Evolutionary conservation across 148 eudicot species (phyloP), one percentile per base, ranked within the genome.

Genomic region (Vaccinium corymbosum): DNA sequence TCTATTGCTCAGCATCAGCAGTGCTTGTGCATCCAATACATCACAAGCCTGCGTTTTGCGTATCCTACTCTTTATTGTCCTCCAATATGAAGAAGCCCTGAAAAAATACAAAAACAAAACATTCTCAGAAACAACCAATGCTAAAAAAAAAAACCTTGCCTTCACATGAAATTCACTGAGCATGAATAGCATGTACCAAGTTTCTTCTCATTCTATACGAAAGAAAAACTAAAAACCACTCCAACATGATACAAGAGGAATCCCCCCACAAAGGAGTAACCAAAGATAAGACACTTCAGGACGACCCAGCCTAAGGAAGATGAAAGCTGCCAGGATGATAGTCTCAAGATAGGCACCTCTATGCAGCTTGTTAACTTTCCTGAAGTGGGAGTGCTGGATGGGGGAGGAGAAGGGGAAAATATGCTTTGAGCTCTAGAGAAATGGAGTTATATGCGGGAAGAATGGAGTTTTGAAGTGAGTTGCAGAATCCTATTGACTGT

Each of bases 31-130:
- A 35, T 35, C 38, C 2, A n/a, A 19, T 19, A 8, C 68, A 32
- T 79, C 14, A 80, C 20, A 59, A 17, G 27, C 71, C 82, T 19
- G 11, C 10, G 22, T 19, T 61, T 20, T 80, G 72, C 12, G 7
- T 61, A 35, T 25, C 53, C 53, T 42, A n/a, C 12, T 79, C 81
- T 79, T 35, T 79, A 57, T 35, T 57, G 70, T 57, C 66, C 81
- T 35, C 48, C 70, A 7, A 25, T 76, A 49, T 79, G 20, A 6
- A 20, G 12, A 15, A 32, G 5, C 38, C 42, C 70, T 56, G 49
- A 35, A 57, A 14, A 29, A 32, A 79, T 25, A 17, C 72, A 59
- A 38, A 42, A 59, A 20, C 53, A 35, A 59, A 42, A 59, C 17
- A 80, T n/a, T 80, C 22, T 38, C 50, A 35, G 71, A 59, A 0